Evolutionary conservation across 768 basidiomycete species (phyloP).

Genomic region (Dentipellis sp.): DNA sequence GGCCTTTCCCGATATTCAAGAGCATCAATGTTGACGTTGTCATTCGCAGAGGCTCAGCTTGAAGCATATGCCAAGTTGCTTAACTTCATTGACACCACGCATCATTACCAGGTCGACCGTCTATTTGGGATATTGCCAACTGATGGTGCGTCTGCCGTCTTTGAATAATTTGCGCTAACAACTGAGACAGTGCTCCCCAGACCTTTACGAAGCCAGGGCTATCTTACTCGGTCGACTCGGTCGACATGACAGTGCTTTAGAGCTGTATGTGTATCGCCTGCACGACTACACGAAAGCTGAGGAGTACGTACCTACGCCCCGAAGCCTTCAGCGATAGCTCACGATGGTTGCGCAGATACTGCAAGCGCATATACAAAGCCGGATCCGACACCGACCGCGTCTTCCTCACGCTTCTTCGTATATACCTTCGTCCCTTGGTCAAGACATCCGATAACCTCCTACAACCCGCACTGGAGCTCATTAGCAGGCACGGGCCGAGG

Average conservation of each 20-base stretch:
- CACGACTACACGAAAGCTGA: conserved; percentile 83
- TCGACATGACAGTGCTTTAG: conserved; percentile 89
- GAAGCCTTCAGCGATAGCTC: not conserved
- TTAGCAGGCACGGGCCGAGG: conserved; percentile 74
- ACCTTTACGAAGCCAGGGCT: conserved; percentile 86
- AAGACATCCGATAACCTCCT: conserved; percentile 49
- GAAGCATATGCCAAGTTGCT: conserved; percentile 64
- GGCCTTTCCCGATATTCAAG: not conserved
- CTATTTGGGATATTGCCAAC: conserved; percentile 74
- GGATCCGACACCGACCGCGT: conserved; percentile 47
- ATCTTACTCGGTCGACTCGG: conserved; percentile 84
- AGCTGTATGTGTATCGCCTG: conserved; percentile 86
- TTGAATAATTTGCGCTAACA: not conserved
- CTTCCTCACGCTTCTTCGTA: conserved; percentile 77
- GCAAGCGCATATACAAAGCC: conserved; percentile 69
- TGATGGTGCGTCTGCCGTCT: conserved; percentile 46
- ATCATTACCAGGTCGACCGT: conserved; percentile 66
- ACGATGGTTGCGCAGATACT: conserved; percentile 52
- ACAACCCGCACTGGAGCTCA: conserved; percentile 77
- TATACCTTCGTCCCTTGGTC: conserved; percentile 74
- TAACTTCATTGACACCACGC: conserved; percentile 63
- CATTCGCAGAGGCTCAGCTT: conserved; percentile 32
- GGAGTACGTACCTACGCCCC: conserved; percentile 41
- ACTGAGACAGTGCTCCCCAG: conserved; percentile 27
- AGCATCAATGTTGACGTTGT: not conserved